A percentile compares a stretch with the other conserved stretches of the same genome.
phyloP scores from a whole-genome alignment of 257 asterid genomes.

The Solanum pimpinellifolium region DNA sequence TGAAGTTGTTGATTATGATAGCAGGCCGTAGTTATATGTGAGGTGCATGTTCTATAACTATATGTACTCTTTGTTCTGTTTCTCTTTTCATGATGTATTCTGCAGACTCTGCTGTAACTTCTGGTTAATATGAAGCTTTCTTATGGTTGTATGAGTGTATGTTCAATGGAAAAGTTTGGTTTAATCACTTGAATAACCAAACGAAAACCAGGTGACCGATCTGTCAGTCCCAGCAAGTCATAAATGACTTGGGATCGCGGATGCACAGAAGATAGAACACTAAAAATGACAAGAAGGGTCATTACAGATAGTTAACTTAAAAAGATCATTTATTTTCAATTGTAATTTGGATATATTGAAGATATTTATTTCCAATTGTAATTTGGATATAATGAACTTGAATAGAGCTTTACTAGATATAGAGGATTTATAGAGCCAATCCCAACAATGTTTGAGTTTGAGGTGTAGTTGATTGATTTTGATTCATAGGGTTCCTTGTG shows the following conservation, averaged over 20 bases:
- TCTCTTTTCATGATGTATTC: neutral
- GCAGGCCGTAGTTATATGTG: conserved; percentile 12
- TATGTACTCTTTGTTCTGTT: neutral
- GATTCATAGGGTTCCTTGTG: neutral
- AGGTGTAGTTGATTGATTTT: neutral
- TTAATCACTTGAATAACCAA: neutral
- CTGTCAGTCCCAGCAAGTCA: no score
- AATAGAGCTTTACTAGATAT: neutral
- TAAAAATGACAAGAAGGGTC: no score
- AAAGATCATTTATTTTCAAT: neutral
- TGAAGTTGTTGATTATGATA: conserved; percentile 80
- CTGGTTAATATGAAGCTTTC: neutral
- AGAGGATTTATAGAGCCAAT: neutral
- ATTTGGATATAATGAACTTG: neutral
- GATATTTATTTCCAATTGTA: neutral
- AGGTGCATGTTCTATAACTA: neutral
- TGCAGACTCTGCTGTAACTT: neutral
- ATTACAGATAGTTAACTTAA: neutral
- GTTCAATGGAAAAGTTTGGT: neutral
- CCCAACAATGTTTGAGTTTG: neutral
- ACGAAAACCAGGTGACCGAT: no score
- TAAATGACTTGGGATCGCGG: no score
- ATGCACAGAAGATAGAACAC: no score
- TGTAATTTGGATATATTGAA: neutral
- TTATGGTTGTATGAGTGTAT: neutral